Percentiles rank a stretch among this genome's conserved stretches.
phyloP scores from a whole-genome alignment of 2,329 filamentous ascomycete genomes.

The Monosporascus sp. region DNA sequence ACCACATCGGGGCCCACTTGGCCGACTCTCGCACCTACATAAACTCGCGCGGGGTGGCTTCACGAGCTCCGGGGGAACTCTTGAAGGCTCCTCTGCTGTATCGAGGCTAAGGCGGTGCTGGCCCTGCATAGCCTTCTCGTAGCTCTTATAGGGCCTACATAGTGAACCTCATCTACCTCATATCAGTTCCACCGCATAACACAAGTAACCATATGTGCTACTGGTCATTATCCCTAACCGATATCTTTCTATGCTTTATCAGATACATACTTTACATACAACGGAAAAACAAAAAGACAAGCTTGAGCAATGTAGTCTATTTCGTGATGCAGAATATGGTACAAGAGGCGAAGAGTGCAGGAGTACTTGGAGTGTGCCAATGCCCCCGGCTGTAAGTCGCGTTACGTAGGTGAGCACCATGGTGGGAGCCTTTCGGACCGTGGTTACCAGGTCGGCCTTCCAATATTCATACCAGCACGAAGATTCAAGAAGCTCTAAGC shows the following conservation, averaged over 20 bases:
- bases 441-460: background rate
- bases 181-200: too few relatives aligned
- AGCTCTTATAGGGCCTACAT: too few relatives aligned
- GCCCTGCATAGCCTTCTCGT: too few relatives aligned
- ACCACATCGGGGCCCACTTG: too few relatives aligned
- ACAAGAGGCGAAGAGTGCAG: background rate
- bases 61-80: too few relatives aligned
- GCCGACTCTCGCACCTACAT: too few relatives aligned
- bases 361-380: background rate
- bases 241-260: background rate
- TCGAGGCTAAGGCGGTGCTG: too few relatives aligned
- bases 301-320: background rate
- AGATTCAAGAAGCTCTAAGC: conserved; percentile 16
- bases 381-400: background rate
- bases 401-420: background rate
- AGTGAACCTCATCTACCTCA: too few relatives aligned
- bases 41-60: too few relatives aligned
- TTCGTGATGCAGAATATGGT: background rate
- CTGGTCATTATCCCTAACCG: background rate
- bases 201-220: background rate
- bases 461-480: conserved; percentile 6
- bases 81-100: too few relatives aligned
- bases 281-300: too few relatives aligned
- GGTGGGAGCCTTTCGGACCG: background rate
- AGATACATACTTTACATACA: too few relatives aligned